These are phyloP conservation scores for Candida peoriensis DNA, from an alignment of 805 yeast genomes.

Conservation along the genomic window DNA sequence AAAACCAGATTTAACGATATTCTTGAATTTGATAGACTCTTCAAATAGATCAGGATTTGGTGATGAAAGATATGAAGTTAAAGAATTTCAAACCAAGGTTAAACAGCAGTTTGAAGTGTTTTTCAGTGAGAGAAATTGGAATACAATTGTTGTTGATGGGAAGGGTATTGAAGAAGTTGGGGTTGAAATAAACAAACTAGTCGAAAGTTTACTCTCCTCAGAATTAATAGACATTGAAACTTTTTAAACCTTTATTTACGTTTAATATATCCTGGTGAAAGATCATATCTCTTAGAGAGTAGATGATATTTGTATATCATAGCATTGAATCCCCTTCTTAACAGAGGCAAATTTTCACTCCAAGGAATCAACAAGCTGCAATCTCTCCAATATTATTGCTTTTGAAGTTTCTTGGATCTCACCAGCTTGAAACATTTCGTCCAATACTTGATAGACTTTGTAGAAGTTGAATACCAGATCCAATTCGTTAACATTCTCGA, in stretches of 20 bases:
- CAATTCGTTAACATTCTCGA: slow-evolving; percentile 83
- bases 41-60: slow-evolving; percentile 76
- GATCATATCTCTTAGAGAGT: too few species aligned
- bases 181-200: slow-evolving; percentile 35
- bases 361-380: slow-evolving; percentile 58
- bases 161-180: slow-evolving; percentile 53
- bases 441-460: slow-evolving; percentile 75
- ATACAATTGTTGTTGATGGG: slow-evolving; percentile 54
- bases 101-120: slow-evolving; percentile 50
- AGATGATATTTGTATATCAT: too few species aligned
- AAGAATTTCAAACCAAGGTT: slow-evolving; percentile 71
- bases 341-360: too few species aligned
- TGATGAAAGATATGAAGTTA: slow-evolving; percentile 83
- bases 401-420: slow-evolving; percentile 86
- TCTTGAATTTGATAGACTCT: slow-evolving; percentile 54
- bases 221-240: slow-evolving; percentile 7
- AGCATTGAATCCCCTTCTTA: too few species aligned
- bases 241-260: slow-evolving; percentile 2
- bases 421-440: slow-evolving; percentile 86
- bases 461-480: slow-evolving; percentile 90
- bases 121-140: slow-evolving; percentile 35
- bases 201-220: slow-evolving; percentile 13
- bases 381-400: slow-evolving; percentile 55
- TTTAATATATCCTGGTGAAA: too few species aligned
- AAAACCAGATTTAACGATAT: slow-evolving; percentile 78